A percentile compares a stretch with the other conserved stretches of the same genome.
Evolutionary conservation across 2,329 filamentous ascomycete genomes (phyloP).

Genomic region (Nemania sp.): DNA sequence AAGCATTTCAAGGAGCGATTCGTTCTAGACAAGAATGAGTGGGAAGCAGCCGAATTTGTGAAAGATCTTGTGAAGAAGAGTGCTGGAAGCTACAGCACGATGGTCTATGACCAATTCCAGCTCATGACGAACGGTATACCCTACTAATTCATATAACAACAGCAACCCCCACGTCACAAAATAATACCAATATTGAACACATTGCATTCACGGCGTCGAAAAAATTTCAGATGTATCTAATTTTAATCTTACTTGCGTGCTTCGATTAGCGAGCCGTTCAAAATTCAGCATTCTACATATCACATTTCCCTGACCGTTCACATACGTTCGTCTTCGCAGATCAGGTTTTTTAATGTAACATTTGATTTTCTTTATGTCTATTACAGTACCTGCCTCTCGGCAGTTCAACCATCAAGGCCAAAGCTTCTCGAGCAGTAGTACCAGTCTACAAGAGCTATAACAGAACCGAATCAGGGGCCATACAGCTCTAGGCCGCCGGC

Average conservation of each 20-base stretch:
- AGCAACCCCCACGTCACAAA: not conserved
- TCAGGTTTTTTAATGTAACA: no score
- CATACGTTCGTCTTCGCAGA: no score
- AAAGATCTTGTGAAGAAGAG: conserved; percentile 86
- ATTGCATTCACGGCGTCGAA: not conserved
- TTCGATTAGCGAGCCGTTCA: not conserved
- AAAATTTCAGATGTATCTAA: not conserved
- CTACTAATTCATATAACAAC: conserved; percentile 57
- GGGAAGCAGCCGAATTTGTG: conserved; percentile 95
- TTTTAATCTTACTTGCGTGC: not conserved
- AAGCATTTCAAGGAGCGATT: conserved; percentile 91
- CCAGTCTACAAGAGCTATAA: no score
- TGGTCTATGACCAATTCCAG: conserved; percentile 98
- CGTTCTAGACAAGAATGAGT: conserved; percentile 86
- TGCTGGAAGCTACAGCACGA: conserved; percentile 86
- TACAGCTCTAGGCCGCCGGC: no score
- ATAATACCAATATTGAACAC: not conserved
- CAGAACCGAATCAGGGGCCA: no score
- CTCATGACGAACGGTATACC: conserved; percentile 96
- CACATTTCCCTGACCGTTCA: no score
- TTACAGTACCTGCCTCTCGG: no score
- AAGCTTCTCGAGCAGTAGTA: no score
- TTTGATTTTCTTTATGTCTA: no score
- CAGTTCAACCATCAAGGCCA: no score
- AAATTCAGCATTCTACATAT: not conserved